Evolutionary conservation across 2,329 filamentous ascomycete species (phyloP).

Genomic region (Westerdykella sp.): DNA sequence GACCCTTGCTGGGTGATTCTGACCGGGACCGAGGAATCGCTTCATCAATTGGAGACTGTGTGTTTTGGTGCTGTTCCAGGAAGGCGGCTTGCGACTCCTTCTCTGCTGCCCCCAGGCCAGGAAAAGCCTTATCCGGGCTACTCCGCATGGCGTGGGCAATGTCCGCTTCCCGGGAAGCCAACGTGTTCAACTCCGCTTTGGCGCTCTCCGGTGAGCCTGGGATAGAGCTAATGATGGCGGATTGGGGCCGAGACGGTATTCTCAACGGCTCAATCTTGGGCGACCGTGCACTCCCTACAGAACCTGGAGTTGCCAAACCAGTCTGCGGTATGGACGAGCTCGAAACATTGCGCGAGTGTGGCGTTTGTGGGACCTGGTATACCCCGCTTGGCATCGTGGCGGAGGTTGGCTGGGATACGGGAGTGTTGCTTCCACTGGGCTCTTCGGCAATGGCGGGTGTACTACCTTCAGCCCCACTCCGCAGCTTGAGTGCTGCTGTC

Average conservation of each 20-base stretch:
- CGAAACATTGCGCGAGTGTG: slow-evolving; percentile 39
- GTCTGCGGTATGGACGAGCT: slow-evolving; percentile 40
- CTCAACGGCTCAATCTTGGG: slow-evolving; percentile 47
- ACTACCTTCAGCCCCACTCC: slow-evolving; percentile 36
- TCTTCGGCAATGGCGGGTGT: slow-evolving; percentile 55
- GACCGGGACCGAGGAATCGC: slow-evolving; percentile 31
- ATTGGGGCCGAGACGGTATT: slow-evolving; percentile 41
- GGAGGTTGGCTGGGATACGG: slow-evolving; percentile 32
- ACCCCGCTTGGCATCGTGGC: slow-evolving; percentile 21
- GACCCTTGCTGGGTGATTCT: slow-evolving; percentile 44
- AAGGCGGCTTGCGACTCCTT: slow-evolving; percentile 32
- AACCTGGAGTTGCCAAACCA: slow-evolving; percentile 53
- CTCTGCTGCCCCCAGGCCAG: slow-evolving; percentile 24
- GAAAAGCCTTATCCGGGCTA: slow-evolving; percentile 15
- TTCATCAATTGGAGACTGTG: slow-evolving; percentile 23
- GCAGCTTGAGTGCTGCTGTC: slow-evolving; percentile 32
- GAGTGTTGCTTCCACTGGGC: slow-evolving; percentile 34
- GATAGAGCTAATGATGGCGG: slow-evolving; percentile 43
- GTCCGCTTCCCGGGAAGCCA: slow-evolving; percentile 33
- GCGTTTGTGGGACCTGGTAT: slow-evolving; percentile 29
- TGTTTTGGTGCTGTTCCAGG: slow-evolving; percentile 27
- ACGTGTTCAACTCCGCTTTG: slow-evolving; percentile 22
- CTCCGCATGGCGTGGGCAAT: slow-evolving; percentile 26
- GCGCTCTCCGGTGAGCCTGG: slow-evolving; percentile 17
- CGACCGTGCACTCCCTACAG: slow-evolving; percentile 55